Evolutionary conservation across 78 protist genomes (phyloP).

Genomic region (Dictyostelium purpureum): DNA sequence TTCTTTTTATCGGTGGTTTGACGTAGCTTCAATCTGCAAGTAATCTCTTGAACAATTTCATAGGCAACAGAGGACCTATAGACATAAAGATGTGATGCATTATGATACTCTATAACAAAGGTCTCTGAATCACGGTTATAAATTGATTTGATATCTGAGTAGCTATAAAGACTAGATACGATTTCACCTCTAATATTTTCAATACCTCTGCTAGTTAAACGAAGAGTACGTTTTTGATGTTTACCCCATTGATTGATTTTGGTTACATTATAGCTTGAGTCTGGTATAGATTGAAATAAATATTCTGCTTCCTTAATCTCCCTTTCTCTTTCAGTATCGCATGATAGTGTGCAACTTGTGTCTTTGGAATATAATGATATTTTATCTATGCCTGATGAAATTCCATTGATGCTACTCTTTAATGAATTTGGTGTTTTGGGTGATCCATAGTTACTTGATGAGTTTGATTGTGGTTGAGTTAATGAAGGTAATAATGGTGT

Average conservation of each 20-base stretch:
- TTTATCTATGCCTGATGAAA: conserved; percentile 22
- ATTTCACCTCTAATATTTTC: conserved; percentile 55
- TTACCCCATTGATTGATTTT: conserved; percentile 78
- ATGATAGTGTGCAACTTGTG: conserved; percentile 9
- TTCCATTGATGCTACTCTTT: conserved; percentile 35
- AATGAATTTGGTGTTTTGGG: conserved; percentile 9
- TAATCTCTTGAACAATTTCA: conserved; percentile 69
- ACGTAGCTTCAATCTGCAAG: conserved; percentile 6
- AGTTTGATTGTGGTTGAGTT: not conserved
- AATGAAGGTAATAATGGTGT: not conserved
- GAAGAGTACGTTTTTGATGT: conserved; percentile 48
- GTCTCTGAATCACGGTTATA: conserved; percentile 44
- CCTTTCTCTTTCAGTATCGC: conserved; percentile 59
- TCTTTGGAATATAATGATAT: conserved; percentile 36
- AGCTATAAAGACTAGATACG: conserved; percentile 36
- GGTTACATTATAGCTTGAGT: conserved; percentile 35
- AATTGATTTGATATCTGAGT: conserved; percentile 44
- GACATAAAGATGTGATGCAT: conserved; percentile 48
- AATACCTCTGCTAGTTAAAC: conserved; percentile 43
- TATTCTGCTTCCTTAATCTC: conserved; percentile 72
- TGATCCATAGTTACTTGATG: not conserved
- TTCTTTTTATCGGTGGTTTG: conserved; percentile 59
- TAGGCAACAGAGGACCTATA: conserved; percentile 55
- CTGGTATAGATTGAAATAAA: conserved; percentile 42
- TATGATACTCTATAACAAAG: conserved; percentile 57